A percentile compares a stretch with the other conserved stretches of the same genome.
phyloP scores from a whole-genome alignment of 805 yeast genomes.

The Wickerhamomyces hampshirensis region DNA sequence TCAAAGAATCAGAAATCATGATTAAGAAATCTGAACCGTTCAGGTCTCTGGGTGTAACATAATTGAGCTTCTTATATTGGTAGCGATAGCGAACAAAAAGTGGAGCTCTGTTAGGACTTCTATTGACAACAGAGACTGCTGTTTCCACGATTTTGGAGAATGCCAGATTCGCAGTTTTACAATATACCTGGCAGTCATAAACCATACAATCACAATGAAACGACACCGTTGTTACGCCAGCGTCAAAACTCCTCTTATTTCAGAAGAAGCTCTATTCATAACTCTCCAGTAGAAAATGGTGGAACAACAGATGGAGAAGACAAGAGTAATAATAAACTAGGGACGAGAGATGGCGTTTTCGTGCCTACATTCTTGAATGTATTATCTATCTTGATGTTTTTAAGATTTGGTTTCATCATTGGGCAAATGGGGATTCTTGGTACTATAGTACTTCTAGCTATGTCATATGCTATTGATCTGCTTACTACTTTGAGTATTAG shows the following conservation, averaged over 20 bases:
- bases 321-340: conserved; percentile 44
- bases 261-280: conserved; percentile 15
- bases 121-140: too few species aligned
- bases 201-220: conserved; percentile 23
- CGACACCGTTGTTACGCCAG: conserved; percentile 20
- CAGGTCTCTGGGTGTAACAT: too few species aligned
- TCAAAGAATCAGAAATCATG: not conserved
- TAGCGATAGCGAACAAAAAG: too few species aligned
- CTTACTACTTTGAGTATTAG: conserved; percentile 86
- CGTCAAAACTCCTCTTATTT: conserved; percentile 11
- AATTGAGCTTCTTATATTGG: too few species aligned
- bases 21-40: not conserved
- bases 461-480: conserved; percentile 77
- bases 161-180: conserved; percentile 23
- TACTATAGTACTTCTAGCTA: conserved; percentile 54
- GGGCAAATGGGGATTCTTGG: conserved; percentile 94
- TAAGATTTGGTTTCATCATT: conserved; percentile 90
- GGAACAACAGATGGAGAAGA: conserved; percentile 1
- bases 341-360: conserved; percentile 85
- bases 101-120: too few species aligned
- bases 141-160: too few species aligned
- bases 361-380: conserved; percentile 92
- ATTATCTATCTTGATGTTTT: conserved; percentile 87
- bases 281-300: conserved; percentile 8
- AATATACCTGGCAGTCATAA: conserved; percentile 30